Conservation (phyloP, 257 asterid genomes). For the Fraxinus excelsior region DNA sequence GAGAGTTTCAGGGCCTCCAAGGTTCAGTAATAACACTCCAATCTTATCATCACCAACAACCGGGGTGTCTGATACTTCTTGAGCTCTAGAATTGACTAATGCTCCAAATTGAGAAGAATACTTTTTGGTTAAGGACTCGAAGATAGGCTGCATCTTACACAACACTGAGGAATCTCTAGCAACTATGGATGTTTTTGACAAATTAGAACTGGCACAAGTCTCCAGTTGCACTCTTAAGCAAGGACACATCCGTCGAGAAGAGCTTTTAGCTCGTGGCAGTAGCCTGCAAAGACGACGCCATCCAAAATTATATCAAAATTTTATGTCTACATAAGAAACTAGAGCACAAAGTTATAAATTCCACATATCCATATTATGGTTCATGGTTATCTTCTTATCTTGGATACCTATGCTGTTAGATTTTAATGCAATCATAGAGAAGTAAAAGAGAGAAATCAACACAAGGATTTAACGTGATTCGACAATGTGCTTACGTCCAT, state of each 20-base stretch:
- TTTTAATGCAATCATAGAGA: too few species aligned
- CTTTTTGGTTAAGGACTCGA: conserved; percentile 27
- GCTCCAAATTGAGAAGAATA: conserved; percentile 50
- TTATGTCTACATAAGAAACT: not conserved
- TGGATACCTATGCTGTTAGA: not conserved
- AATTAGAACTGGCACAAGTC: conserved; percentile 39
- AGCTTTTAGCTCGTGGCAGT: conserved; percentile 52
- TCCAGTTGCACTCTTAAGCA: conserved; percentile 57
- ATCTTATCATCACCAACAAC: conserved; percentile 70
- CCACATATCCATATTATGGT: not conserved
- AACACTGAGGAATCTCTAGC: conserved; percentile 47
- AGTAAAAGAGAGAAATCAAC: too few species aligned
- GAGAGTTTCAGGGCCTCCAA: conserved; percentile 98
- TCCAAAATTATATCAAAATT: conserved; percentile 12
- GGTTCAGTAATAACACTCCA: conserved; percentile 92
- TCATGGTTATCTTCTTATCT: not conserved
- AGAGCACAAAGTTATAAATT: conserved; percentile 5
- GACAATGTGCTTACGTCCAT: too few species aligned
- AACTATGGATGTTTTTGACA: conserved; percentile 41
- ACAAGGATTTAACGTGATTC: too few species aligned
- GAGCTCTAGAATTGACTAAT: conserved; percentile 58
- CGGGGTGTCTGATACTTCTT: conserved; percentile 44
- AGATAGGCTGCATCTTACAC: conserved; percentile 41
- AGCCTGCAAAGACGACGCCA: conserved; percentile 39
- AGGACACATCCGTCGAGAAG: conserved; percentile 50